phyloP scores from a whole-genome alignment of 805 yeast species.

The Lachancea meyersii region DNA sequence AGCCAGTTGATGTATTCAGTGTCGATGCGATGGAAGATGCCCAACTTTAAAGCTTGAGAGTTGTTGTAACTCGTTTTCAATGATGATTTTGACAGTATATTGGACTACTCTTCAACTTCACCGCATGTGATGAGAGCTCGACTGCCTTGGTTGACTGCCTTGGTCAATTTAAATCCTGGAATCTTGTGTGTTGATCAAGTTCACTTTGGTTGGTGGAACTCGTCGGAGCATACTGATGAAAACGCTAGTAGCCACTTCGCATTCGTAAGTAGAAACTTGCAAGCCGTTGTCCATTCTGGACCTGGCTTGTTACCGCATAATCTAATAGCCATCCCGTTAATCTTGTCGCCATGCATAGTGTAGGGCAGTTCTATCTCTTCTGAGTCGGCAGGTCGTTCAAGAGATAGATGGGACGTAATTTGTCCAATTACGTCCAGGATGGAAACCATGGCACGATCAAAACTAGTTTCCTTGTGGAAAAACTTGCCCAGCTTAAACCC shows the following conservation, averaged over 20 bases:
- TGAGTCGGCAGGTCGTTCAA: slow-evolving; percentile 17
- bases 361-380: slow-evolving; percentile 62
- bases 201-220: not conserved
- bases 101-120: no score
- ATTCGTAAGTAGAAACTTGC: slow-evolving; percentile 73
- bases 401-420: slow-evolving; percentile 24
- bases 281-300: slow-evolving; percentile 85
- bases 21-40: no score
- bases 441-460: slow-evolving; percentile 79
- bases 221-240: slow-evolving; percentile 45
- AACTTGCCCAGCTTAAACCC: slow-evolving; percentile 62
- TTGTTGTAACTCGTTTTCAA: no score
- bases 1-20: no score
- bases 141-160: no score
- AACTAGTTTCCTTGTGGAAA: slow-evolving; percentile 59
- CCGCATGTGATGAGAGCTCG: no score
- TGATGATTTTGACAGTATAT: no score
- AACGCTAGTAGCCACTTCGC: slow-evolving; percentile 80
- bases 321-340: slow-evolving; percentile 73
- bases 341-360: slow-evolving; percentile 57
- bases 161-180: no score
- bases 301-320: slow-evolving; percentile 57
- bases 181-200: not conserved
- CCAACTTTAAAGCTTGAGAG: no score
- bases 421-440: slow-evolving; percentile 40